A percentile compares a stretch with the other conserved stretches of the same genome.
phyloP scores from a whole-genome alignment of 2,329 filamentous ascomycete species.

The Phaeosphaeria sp. region DNA sequence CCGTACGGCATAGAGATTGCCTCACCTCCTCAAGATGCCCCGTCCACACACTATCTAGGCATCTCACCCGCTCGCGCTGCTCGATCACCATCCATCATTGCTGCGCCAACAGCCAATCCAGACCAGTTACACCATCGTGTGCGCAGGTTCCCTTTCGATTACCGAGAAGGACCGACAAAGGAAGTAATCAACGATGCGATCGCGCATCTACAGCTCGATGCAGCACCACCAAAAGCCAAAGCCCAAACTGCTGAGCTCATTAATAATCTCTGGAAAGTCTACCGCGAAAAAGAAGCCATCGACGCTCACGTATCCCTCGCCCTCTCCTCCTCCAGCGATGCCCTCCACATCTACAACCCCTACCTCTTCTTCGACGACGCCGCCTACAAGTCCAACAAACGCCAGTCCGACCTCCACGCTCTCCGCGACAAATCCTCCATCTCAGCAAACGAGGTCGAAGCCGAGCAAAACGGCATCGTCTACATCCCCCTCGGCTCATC shows the following conservation, averaged over 20 bases:
- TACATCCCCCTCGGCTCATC: constrained; percentile 66
- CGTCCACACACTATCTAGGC: constrained; percentile 60
- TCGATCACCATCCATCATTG: constrained; percentile 68
- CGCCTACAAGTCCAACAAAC: constrained; percentile 66
- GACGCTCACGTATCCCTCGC: constrained; percentile 61
- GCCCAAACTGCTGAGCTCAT: constrained; percentile 59
- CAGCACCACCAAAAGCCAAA: constrained; percentile 52
- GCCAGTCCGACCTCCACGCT: constrained; percentile 66
- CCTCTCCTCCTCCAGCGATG: constrained; percentile 44
- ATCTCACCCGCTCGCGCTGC: constrained; percentile 70
- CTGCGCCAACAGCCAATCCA: constrained; percentile 59
- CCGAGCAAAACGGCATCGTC: constrained; percentile 75
- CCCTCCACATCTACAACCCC: constrained; percentile 60
- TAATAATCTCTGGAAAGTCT: constrained; percentile 63
- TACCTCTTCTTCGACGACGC: constrained; percentile 74
- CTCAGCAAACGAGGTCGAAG: constrained; percentile 65
- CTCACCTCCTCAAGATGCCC: constrained; percentile 41
- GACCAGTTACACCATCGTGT: constrained; percentile 52
- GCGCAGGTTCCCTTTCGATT: constrained; percentile 68
- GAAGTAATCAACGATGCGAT: constrained; percentile 52
- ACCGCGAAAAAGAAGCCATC: constrained; percentile 70
- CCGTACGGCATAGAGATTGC: constrained; percentile 56
- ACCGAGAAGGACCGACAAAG: constrained; percentile 53
- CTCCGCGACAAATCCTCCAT: constrained; percentile 61
- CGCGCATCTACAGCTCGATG: constrained; percentile 61